Conservation (phyloP, 2,329 filamentous ascomycete genomes). For the Hansfordia pulvinata region DNA sequence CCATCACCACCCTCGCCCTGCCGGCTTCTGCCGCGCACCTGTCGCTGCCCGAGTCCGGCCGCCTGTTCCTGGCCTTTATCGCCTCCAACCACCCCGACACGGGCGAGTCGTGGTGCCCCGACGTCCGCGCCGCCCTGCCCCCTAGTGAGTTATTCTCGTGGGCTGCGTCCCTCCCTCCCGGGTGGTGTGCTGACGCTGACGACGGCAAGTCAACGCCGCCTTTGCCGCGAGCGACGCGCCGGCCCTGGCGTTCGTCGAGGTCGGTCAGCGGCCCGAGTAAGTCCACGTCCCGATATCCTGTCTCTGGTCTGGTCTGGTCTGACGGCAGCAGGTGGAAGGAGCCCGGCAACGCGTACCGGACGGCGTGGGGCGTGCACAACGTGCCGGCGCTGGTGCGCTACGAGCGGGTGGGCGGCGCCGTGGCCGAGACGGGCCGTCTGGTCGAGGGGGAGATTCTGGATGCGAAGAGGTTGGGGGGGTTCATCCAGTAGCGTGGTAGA, state of each 20-base stretch:
- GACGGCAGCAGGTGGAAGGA: slow-evolving; percentile 20
- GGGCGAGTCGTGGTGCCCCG: slow-evolving; percentile 23
- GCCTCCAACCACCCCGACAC: slow-evolving; percentile 20
- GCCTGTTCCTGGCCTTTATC: slow-evolving; percentile 21
- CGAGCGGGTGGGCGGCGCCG: slow-evolving; percentile 14
- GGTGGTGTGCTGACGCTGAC: no score
- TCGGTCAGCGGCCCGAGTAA: slow-evolving; percentile 20
- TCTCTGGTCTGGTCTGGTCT: no score
- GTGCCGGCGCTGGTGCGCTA: slow-evolving; percentile 21
- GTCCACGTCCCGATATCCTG: slow-evolving; percentile 3
- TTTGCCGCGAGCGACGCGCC: slow-evolving; percentile 14
- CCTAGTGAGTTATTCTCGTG: no score
- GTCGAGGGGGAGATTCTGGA: slow-evolving; percentile 18
- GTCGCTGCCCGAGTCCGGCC: no score
- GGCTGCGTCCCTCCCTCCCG: no score
- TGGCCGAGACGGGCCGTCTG: slow-evolving; percentile 16
- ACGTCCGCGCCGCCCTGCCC: slow-evolving; percentile 21
- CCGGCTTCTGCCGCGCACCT: no score
- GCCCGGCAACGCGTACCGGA: slow-evolving; percentile 17
- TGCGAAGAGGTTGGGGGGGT: no score
- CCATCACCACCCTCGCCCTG: no score
- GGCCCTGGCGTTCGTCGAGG: slow-evolving; percentile 15
- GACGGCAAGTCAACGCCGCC: slow-evolving; percentile 14
- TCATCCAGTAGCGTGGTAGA: no score
- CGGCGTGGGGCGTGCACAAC: slow-evolving; percentile 18